These are phyloP conservation scores for Cadophora sp. DNA, from an alignment of 2,329 filamentous ascomycete genomes.

Conservation along the genomic window DNA sequence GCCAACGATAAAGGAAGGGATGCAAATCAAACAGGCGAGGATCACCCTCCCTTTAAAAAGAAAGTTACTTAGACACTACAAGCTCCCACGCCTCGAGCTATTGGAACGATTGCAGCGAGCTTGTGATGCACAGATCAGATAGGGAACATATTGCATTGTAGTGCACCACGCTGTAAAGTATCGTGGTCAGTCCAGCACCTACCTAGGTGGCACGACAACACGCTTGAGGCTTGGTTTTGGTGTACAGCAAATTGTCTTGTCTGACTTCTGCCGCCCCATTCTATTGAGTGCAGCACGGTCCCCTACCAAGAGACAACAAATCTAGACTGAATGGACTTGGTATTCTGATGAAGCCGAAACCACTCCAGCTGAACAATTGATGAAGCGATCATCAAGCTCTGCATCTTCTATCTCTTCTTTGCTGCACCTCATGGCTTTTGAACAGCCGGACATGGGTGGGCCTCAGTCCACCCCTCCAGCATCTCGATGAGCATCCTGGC, in stretches of 20 bases:
- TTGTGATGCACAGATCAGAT: not conserved
- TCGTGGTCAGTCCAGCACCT: not conserved
- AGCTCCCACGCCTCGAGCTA: not conserved
- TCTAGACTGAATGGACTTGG: not conserved
- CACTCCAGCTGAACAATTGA: not conserved
- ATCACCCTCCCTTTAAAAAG: not conserved
- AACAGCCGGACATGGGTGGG: not conserved
- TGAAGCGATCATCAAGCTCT: constrained; percentile 1
- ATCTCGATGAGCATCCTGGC: not conserved
- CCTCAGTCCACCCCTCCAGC: not conserved
- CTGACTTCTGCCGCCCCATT: not conserved
- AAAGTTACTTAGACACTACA: not conserved
- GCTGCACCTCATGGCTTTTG: not conserved
- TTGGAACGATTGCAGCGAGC: constrained; percentile 9
- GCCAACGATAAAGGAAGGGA: not conserved
- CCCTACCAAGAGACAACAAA: not conserved
- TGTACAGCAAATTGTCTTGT: not conserved
- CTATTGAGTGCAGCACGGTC: not conserved
- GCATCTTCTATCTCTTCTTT: not conserved
- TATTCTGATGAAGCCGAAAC: not conserved
- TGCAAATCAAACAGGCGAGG: constrained; percentile 1
- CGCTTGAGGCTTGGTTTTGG: not conserved
- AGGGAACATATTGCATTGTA: not conserved
- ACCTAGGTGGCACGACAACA: not conserved
- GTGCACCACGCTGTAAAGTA: not conserved